Base-by-base conservation (phyloP, 2,329 filamentous ascomycete genomes). In the Fusarium lateritium region DNA sequence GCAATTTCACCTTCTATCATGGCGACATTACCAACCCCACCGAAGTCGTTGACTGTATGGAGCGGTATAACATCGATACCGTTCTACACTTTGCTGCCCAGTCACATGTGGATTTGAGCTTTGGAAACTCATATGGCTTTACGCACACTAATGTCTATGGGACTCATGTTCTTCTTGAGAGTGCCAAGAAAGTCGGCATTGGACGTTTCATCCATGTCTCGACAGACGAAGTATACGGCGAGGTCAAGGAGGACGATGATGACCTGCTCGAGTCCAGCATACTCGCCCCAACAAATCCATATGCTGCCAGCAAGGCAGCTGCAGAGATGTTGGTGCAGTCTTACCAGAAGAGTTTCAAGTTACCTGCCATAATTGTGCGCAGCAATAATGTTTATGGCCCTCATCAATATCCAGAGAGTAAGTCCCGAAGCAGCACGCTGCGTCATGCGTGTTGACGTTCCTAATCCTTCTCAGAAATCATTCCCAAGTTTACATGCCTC, bases 361-460 rank as follows among this genome's bases (percentile, higher is more conserved):
- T 96, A 14, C 92, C 92, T 2, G 88, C 89, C 52, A 93, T 95
- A 68, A 92, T 94, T 72, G 91, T 94, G 28, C 86, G 92, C 50
- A 91, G 91, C 77, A 95, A 95, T 82, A 95, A 96, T 74, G 92
- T 95, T 31, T 96, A 94, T 74, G 93, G 93, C 0, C 93, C 93
- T 22, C 92, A 94, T 76, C 92, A 95, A 77, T 94, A 91, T 77
- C 92, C 92, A 1, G 92, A 94, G 81, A 94, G 92, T 94, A 81
- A 79, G 91, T 74, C 14, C 21, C 13, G 10, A 24, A 28, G 17
- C 42, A 13, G 39, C 33, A 40, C 21, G 7, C 22, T 26, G n/a
- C 24, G 28, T 56, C 45, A 21, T 19, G 19, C 39, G 43, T 4
- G 17, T 33, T 33, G 11, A 15, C 28, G 26, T 38, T 26, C 38